Conservation (phyloP, 768 basidiomycete species). For the Pulveroboletus sp. region DNA sequence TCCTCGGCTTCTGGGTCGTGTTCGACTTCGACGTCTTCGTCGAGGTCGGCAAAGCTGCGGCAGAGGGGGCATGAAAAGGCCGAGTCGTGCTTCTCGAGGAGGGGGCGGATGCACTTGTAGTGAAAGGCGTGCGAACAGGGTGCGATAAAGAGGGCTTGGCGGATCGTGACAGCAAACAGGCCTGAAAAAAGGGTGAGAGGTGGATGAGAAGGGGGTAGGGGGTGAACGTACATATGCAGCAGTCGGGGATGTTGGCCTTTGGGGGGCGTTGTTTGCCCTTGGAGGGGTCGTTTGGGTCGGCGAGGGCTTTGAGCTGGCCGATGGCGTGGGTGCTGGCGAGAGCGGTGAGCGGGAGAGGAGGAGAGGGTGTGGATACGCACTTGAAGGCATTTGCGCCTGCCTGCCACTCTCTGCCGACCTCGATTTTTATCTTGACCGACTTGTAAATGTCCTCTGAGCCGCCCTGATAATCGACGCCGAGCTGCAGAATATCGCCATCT, state of each 20-base stretch:
- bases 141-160: conserved; percentile 95
- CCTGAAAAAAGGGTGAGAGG: conserved; percentile 32
- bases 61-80: conserved; percentile 96
- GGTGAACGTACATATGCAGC: conserved; percentile 80
- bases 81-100: conserved; percentile 85
- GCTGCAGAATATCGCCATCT: conserved; percentile 92
- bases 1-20: conserved; percentile 32
- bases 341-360: neutral
- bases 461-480: conserved; percentile 97
- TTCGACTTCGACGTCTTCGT: conserved; percentile 89
- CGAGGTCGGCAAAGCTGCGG: conserved; percentile 90
- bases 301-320: conserved; percentile 76
- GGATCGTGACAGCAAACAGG: conserved; percentile 86
- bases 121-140: conserved; percentile 97
- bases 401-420: conserved; percentile 92
- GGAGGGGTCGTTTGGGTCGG: conserved; percentile 23
- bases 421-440: conserved; percentile 93
- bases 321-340: conserved; percentile 61
- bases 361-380: neutral
- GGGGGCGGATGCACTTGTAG: conserved; percentile 94
- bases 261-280: conserved; percentile 29
- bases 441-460: conserved; percentile 97
- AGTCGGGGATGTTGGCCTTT: conserved; percentile 65
- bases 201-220: neutral
- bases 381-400: conserved; percentile 90